Percentiles rank a stretch among this genome's conserved stretches.
Conservation (phyloP, 768 basidiomycete genomes). For the Lactifluus piperatus region DNA sequence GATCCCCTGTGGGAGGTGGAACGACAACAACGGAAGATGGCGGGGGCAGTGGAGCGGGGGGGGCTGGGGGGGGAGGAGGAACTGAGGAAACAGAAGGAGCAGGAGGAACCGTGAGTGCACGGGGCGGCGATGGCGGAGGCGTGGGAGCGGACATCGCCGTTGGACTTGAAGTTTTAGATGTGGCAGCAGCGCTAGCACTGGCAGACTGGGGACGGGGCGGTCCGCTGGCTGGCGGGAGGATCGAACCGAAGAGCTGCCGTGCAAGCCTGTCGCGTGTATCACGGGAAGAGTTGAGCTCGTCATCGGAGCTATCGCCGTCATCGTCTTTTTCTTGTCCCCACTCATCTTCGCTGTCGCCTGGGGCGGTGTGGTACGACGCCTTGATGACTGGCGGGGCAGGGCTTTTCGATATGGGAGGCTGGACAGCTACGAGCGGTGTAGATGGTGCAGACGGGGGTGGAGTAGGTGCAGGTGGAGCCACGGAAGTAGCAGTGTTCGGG, state of each 20-base stretch:
- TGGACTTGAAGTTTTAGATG: constrained; percentile 22
- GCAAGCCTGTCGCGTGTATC: constrained; percentile 65
- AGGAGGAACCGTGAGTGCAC: constrained; percentile 33
- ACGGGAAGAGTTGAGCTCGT: constrained; percentile 63
- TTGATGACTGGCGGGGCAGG: constrained; percentile 47
- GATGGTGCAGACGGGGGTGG: background rate
- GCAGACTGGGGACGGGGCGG: constrained; percentile 43
- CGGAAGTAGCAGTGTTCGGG: constrained; percentile 24
- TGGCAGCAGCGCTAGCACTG: constrained; percentile 24
- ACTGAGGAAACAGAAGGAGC: constrained; percentile 26
- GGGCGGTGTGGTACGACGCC: constrained; percentile 53
- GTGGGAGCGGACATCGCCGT: constrained; percentile 29
- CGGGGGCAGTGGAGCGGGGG: constrained; percentile 27
- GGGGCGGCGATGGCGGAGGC: constrained; percentile 33
- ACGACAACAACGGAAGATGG: constrained; percentile 24
- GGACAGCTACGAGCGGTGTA: constrained; percentile 29
- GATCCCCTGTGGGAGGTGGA: constrained; percentile 38
- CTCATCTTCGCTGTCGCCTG: constrained; percentile 56
- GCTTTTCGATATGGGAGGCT: constrained; percentile 32
- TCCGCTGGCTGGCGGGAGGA: constrained; percentile 39
- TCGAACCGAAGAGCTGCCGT: constrained; percentile 64
- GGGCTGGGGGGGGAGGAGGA: constrained; percentile 31
- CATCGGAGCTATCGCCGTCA: constrained; percentile 65
- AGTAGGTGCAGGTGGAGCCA: background rate
- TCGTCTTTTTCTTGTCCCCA: constrained; percentile 79